phyloP scores from a whole-genome alignment of 768 basidiomycete species.

The Lepiota subincarnata region DNA sequence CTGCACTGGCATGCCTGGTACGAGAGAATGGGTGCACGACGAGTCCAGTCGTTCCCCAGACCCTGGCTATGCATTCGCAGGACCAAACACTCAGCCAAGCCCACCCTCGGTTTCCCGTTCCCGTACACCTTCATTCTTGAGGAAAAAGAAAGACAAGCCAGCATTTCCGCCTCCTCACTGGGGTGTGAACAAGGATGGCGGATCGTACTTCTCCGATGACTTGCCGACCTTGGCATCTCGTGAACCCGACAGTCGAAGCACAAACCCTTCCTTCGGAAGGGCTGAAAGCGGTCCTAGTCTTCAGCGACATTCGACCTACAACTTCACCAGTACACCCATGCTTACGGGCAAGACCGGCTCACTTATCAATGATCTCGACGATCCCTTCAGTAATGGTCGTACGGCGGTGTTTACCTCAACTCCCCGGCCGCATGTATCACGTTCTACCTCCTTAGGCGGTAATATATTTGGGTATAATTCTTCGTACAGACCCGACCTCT shows the following conservation, averaged over 20 bases:
- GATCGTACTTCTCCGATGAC: constrained; percentile 49
- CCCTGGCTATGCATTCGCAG: constrained; percentile 55
- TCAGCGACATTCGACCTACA: constrained; percentile 8
- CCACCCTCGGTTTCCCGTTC: constrained; percentile 12
- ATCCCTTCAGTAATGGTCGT: constrained; percentile 6
- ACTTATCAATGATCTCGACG: constrained; percentile 8
- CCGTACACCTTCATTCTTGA: constrained; percentile 29
- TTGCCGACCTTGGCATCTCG: not conserved
- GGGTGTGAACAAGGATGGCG: constrained; percentile 45
- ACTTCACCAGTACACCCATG: not conserved
- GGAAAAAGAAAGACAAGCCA: constrained; percentile 46
- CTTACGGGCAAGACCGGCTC: not conserved
- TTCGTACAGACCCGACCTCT: too few relatives aligned
- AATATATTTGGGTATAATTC: too few relatives aligned
- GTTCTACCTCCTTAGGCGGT: constrained; percentile 1
- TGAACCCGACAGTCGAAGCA: not conserved
- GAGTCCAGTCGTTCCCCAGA: constrained; percentile 26
- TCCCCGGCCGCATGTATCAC: not conserved
- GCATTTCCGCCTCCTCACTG: constrained; percentile 64
- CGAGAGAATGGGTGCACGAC: constrained; percentile 64
- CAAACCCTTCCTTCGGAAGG: not conserved
- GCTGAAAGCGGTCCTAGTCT: not conserved
- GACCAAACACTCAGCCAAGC: constrained; percentile 37
- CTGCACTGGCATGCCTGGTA: constrained; percentile 67
- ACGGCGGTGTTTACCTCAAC: not conserved